Evolutionary conservation across 75 land plant species (phyloP), one percentile per base, ranked within the genome.

Genomic region (Cunninghamia lanceolata): DNA sequence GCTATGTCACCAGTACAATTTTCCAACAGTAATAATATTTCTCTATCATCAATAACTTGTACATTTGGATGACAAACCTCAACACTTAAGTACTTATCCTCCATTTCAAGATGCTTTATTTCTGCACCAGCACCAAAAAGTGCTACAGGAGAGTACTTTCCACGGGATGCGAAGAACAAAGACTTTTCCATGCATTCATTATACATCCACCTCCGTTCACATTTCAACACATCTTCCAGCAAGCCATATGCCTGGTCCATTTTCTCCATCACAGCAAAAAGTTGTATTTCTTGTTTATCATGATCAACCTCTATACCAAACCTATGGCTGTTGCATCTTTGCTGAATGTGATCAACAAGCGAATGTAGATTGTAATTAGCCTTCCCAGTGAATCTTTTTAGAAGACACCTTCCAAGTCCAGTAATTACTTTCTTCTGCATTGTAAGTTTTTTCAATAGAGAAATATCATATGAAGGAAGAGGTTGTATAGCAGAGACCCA

Each of bases 81-180:
- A 28, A 96, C 92, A 32, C 87, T 88, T 50, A 93, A 54, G 83
- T 40, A 92, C 84, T 94, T 90, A 42, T 87, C 93, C 28, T 89
- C 91, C 85, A 96, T 89, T 68, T 93, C 93, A 35, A 96, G 86
- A 87, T 96, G 93, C 84, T 89, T 94, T 32, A 96, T 90, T 85
- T 90, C 87, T 86, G 92, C 98, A 85, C 98, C 98, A 84, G 95
- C 87, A 83, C 96, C 96, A 82, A 94, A 92, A 19, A 96, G 85
- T 14, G 95, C 95, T 9, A 91, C 73, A 42, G 94, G 71, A 16
- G 95, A 85, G 40, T 87, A 43, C 32, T 15, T 86, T 83, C 89
- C 89, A 39, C 86, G 85, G 13, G 92, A 63, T 34, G 86, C 94
- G 71, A 76, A 88, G 85, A 90, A 94, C 47, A 96, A 59, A 42